A percentile compares a stretch with the other conserved stretches of the same genome.
These are phyloP conservation scores for Hansenula sp. DNA, from an alignment of 1,139 yeast species.

Conservation along the genomic window DNA sequence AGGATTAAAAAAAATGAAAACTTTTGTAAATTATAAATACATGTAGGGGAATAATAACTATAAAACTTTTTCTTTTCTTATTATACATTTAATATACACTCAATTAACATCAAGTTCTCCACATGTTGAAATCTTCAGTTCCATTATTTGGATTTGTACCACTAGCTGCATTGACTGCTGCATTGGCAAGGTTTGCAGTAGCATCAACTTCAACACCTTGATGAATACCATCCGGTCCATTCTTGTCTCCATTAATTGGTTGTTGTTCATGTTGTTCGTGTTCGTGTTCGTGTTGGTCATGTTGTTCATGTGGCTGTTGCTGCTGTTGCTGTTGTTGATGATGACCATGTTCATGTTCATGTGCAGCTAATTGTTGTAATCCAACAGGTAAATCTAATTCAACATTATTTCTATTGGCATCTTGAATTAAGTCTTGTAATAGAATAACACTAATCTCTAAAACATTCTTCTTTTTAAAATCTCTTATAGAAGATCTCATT, in stretches of 20 bases:
- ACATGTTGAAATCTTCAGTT: neutral
- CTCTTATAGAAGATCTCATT: conserved; percentile 38
- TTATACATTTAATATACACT: neutral
- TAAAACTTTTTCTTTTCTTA: neutral
- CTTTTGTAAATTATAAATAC: neutral
- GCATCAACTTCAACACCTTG: conserved; percentile 2
- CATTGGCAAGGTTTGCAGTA: conserved; percentile 11
- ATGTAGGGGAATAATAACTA: neutral
- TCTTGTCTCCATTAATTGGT: neutral
- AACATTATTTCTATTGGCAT: conserved; percentile 15
- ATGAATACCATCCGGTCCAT: neutral
- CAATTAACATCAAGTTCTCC: neutral
- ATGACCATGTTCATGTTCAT: neutral
- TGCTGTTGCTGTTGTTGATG: neutral
- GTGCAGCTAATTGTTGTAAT: conserved; percentile 9
- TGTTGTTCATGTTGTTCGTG: neutral
- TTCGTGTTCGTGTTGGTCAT: neutral
- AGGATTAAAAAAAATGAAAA: conserved; percentile 1
- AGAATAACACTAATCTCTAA: conserved; percentile 32
- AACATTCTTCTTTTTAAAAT: conserved; percentile 34
- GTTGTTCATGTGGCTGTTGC: neutral
- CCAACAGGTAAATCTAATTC: conserved; percentile 19
- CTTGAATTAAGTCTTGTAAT: conserved; percentile 19
- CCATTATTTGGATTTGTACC: neutral
- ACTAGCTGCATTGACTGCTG: conserved; percentile 12